Conservation (phyloP, 345 rosid genomes). For the Abelmoschus esculentus region DNA sequence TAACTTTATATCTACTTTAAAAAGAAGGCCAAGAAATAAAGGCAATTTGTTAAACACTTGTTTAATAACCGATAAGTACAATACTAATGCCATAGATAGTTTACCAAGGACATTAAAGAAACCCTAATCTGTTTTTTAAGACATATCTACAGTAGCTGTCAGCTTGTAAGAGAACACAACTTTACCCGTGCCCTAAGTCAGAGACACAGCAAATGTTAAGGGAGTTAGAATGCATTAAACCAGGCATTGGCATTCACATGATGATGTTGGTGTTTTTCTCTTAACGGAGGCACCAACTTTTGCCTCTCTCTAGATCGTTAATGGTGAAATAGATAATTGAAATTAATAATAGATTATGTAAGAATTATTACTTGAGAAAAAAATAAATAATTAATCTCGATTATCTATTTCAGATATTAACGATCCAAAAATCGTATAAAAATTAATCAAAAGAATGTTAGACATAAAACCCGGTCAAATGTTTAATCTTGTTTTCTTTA, state of each 20-base stretch:
- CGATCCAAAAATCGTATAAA: too few species aligned
- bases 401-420: too few species aligned
- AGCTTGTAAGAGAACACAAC: not conserved
- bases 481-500: too few species aligned
- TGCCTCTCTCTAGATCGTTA: not conserved
- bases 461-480: too few species aligned
- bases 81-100: not conserved
- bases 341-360: too few species aligned
- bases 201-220: constrained; percentile 2
- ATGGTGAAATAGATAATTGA: too few species aligned
- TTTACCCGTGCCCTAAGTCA: not conserved
- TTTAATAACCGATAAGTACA: not conserved
- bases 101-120: too few species aligned
- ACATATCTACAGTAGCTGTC: not conserved
- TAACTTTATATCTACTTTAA: not conserved
- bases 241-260: not conserved
- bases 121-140: not conserved
- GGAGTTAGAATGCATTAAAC: not conserved
- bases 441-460: too few species aligned
- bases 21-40: constrained; percentile 3
- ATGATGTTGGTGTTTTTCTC: not conserved
- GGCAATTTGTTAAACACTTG: not conserved
- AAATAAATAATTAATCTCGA: too few species aligned
- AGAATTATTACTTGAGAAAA: too few species aligned
- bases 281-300: not conserved